phyloP scores from a whole-genome alignment of 140 eudicot genomes.

The Erigeron philadelphicus region DNA sequence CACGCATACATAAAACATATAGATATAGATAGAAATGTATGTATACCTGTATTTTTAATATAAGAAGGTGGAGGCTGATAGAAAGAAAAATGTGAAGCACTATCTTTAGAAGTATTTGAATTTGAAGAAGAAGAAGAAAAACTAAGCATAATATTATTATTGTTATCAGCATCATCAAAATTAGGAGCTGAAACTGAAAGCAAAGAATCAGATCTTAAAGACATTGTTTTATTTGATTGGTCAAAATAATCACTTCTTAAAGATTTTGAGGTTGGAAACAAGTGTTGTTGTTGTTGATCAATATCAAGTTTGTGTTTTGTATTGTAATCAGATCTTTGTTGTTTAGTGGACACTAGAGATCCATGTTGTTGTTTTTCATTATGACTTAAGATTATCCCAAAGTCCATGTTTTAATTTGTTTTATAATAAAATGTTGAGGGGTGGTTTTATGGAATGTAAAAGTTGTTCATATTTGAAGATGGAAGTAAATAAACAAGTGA shows the following conservation, averaged over 20 bases:
- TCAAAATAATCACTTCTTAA: slow-evolving; percentile 35
- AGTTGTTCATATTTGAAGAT: neutral
- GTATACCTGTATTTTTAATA: slow-evolving; percentile 43
- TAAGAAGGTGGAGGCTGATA: slow-evolving; percentile 40
- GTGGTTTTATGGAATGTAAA: neutral
- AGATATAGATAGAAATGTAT: neutral
- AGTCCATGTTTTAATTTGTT: slow-evolving; percentile 43
- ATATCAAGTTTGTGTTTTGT: slow-evolving; percentile 18
- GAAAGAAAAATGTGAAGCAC: slow-evolving; percentile 27
- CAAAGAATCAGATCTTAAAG: slow-evolving; percentile 50
- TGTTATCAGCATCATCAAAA: slow-evolving; percentile 5
- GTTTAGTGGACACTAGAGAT: slow-evolving; percentile 48
- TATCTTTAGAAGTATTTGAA: slow-evolving; percentile 18
- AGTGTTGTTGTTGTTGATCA: slow-evolving; percentile 25
- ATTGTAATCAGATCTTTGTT: slow-evolving; percentile 48
- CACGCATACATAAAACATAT: neutral
- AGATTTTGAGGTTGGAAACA: slow-evolving; percentile 36
- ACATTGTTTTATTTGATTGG: slow-evolving; percentile 33
- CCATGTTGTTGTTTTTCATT: slow-evolving; percentile 33
- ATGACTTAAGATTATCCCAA: slow-evolving; percentile 19
- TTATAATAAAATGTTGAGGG: neutral
- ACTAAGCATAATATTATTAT: slow-evolving; percentile 45
- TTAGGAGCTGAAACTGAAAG: slow-evolving; percentile 20
- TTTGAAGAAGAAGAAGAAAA: slow-evolving; percentile 44
- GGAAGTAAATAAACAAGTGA: neutral